Conservation (phyloP, 1,139 yeast species). For the Taphrina communis region DNA sequence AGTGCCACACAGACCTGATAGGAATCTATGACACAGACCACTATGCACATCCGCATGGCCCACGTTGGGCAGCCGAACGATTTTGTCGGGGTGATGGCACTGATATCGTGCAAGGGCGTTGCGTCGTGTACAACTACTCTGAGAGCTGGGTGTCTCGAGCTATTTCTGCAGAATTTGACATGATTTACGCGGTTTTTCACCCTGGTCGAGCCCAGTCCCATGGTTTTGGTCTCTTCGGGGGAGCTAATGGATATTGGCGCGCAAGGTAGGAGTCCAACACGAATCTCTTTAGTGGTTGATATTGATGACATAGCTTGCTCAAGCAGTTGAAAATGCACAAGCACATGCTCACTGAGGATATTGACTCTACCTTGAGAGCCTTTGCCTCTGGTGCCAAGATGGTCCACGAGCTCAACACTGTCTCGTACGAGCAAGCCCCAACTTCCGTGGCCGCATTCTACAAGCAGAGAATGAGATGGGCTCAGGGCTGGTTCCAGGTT, state of each 20-base stretch:
- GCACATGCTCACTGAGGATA: constrained; percentile 19
- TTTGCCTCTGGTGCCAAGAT: constrained; percentile 21
- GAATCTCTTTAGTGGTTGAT: too few relatives aligned
- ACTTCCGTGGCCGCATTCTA: constrained; percentile 13
- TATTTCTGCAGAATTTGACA: constrained; percentile 17
- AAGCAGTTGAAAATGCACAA: constrained; percentile 18
- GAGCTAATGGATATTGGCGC: constrained; percentile 22
- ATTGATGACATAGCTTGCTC: constrained; percentile 4
- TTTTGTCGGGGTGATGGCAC: constrained; percentile 19
- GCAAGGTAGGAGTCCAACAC: constrained; percentile 10
- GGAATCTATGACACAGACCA: constrained; percentile 21
- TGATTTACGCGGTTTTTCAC: constrained; percentile 20
- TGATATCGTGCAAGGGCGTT: constrained; percentile 16
- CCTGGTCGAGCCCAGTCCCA: constrained; percentile 16
- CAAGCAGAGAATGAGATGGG: constrained; percentile 20
- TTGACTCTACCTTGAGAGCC: constrained; percentile 13
- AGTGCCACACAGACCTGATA: constrained; percentile 13
- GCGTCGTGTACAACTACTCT: constrained; percentile 14
- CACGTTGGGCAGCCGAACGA: constrained; percentile 17
- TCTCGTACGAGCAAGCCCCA: constrained; percentile 17
- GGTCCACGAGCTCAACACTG: constrained; percentile 21
- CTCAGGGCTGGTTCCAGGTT: constrained; percentile 17
- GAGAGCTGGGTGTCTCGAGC: constrained; percentile 21
- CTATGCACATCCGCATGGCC: constrained; percentile 21
- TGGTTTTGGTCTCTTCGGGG: constrained; percentile 15